Percentiles rank a stretch among this genome's conserved stretches.
Conservation (phyloP, 75 land plant genomes). For the Chamaecyparis obtusa region DNA sequence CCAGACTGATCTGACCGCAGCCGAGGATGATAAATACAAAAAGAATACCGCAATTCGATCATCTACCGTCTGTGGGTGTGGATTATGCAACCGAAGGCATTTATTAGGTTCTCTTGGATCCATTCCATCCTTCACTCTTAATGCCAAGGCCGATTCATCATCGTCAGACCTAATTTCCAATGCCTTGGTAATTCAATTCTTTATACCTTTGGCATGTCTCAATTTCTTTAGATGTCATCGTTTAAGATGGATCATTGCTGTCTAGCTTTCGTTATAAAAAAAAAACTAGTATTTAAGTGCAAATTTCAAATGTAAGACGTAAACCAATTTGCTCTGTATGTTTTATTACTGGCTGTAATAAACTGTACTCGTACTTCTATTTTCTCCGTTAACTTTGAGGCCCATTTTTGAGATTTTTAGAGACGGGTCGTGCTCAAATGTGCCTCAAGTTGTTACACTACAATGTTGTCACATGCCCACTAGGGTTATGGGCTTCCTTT, state of each 20-base stretch:
- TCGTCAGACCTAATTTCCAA: constrained; percentile 1
- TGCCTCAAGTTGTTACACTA: not conserved
- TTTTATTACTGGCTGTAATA: no score
- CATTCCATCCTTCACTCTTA: not conserved
- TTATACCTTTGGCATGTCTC: not conserved
- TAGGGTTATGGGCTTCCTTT: not conserved
- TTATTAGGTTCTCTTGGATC: not conserved
- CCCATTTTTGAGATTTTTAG: not conserved
- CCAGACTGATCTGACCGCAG: not conserved
- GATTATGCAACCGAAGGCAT: not conserved
- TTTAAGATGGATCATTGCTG: not conserved
- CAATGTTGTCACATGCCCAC: not conserved
- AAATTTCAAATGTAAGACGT: no score
- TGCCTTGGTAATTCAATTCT: constrained; percentile 1
- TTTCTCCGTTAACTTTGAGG: no score
- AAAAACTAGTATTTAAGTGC: no score
- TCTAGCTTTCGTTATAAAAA: not conserved
- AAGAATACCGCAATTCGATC: not conserved
- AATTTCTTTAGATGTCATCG: not conserved
- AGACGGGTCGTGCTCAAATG: not conserved
- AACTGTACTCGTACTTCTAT: no score
- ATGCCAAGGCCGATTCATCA: not conserved
- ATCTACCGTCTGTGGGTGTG: not conserved
- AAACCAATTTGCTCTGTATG: not conserved
- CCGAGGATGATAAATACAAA: not conserved